phyloP scores from a whole-genome alignment of 2,329 filamentous ascomycete genomes.

The Hypoxylon sp. region DNA sequence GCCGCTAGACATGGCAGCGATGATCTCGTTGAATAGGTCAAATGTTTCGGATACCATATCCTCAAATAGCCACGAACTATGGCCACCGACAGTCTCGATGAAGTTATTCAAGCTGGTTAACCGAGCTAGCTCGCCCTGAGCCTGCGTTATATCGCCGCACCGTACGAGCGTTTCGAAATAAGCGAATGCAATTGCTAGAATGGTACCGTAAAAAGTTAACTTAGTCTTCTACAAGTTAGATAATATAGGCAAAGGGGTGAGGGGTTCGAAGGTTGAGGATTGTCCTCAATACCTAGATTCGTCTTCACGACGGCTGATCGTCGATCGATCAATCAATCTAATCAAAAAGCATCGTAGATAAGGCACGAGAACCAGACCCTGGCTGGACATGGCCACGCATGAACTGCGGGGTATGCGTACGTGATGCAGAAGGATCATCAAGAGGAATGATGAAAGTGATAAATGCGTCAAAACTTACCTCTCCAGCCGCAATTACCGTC shows the following conservation, averaged over 20 bases:
- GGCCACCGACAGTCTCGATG: conserved; percentile 79
- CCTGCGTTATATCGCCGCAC: conserved; percentile 73
- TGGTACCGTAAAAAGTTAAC: conserved; percentile 25
- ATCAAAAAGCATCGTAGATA: conserved; percentile 40
- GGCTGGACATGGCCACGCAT: conserved; percentile 31
- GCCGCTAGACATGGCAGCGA: conserved; percentile 71
- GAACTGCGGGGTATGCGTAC: conserved; percentile 48
- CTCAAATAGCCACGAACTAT: conserved; percentile 79
- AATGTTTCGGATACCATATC: conserved; percentile 86
- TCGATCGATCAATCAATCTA: conserved; percentile 39
- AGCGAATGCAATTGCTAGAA: conserved; percentile 86
- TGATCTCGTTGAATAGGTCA: conserved; percentile 75
- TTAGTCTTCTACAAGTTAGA: conserved; percentile 23
- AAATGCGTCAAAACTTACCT: conserved; percentile 73
- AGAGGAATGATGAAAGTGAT: conserved; percentile 25
- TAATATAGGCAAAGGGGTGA: background rate
- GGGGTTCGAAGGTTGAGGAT: conserved; percentile 15
- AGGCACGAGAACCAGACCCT: conserved; percentile 33
- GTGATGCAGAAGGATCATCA: conserved; percentile 36
- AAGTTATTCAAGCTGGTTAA: conserved; percentile 79
- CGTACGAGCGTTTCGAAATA: conserved; percentile 91
- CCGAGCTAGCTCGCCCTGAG: conserved; percentile 80
- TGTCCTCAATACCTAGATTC: conserved; percentile 17
- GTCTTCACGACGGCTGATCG: conserved; percentile 33
- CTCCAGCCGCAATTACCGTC: conserved; percentile 98